A percentile compares a stretch with the other conserved stretches of the same genome.
Conservation (phyloP, 2,329 filamentous ascomycete species). For the Penicillium sp. region DNA sequence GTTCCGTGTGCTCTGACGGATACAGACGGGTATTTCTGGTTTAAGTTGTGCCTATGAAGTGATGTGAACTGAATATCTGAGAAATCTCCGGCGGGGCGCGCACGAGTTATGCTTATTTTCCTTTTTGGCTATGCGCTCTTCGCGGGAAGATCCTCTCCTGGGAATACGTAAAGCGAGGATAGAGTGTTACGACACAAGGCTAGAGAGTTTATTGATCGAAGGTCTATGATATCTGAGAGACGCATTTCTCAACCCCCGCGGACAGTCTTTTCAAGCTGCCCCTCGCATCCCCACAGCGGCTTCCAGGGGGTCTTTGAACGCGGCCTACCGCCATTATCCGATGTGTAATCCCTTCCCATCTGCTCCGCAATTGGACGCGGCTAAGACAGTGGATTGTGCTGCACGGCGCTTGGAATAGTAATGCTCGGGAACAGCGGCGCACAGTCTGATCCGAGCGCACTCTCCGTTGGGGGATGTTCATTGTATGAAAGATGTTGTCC, state of each 20-base stretch:
- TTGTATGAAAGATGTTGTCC: neutral
- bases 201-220: neutral
- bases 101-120: conserved; percentile 2
- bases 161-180: neutral
- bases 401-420: neutral
- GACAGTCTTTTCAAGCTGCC: neutral
- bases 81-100: neutral
- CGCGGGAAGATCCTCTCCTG: neutral
- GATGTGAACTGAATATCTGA: neutral
- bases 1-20: neutral
- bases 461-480: neutral
- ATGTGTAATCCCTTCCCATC: neutral
- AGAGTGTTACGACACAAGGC: neutral
- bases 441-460: neutral
- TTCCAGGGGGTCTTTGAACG: neutral
- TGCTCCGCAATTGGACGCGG: neutral
- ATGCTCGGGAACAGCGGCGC: neutral
- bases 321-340: conserved; percentile 9
- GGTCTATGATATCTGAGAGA: neutral
- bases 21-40: conserved; percentile 6
- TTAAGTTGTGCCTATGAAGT: neutral
- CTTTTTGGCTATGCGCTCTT: neutral
- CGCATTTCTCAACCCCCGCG: neutral
- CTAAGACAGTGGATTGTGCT: neutral
- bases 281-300: neutral